Evolutionary conservation across 805 yeast species (phyloP), one percentile per base, ranked within the genome.

Genomic region (Barnettozyma pratensis): DNA sequence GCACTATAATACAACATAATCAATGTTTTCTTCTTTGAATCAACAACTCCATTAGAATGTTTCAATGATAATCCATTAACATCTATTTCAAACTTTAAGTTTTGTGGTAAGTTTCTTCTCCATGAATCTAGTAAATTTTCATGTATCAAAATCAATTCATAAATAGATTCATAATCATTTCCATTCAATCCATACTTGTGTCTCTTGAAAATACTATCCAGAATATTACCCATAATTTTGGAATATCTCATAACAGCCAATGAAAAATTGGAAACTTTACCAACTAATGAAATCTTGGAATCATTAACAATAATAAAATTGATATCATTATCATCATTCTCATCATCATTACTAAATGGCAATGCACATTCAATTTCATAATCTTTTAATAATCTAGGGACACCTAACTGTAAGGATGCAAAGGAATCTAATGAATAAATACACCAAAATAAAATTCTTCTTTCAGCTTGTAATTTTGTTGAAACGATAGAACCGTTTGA

Each of bases 361-460:
- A 86, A 67, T 1, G 92, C 91, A 71, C 96, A 88, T 63, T 88
- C 95, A 44, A 89, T 80, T 62, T 87, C 95, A 58, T 79, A 80
- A 61, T 87, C 96, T 58, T 85, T 85, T 29, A 89, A 66, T 42
- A 88, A 67, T 53, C 95, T 71, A 5, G 96, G 96, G 37, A 87
- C 87, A 41, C 97, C 97, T 42, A 89, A 67, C 50, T 82, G 82
- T 51, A 87, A 74, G 3, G 92, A 80, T 28, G 87, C 72, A 60
- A 87, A 87, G 3, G 81, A 75, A 62, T 90, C 97, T 54, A 90
- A 71, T 30, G 82, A 74, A 64, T 87, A 89, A 40, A 83, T 77
- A 53, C 88, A 81, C 97, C 97, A 90, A 57, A 90, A 90, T 37
- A 87, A 66, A 35, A 87, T 77, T 62, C 96, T 77, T 53, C 96